Evolutionary conservation across 2,329 filamentous ascomycete genomes (phyloP).

Genomic region (Dactylellina leptospora): DNA sequence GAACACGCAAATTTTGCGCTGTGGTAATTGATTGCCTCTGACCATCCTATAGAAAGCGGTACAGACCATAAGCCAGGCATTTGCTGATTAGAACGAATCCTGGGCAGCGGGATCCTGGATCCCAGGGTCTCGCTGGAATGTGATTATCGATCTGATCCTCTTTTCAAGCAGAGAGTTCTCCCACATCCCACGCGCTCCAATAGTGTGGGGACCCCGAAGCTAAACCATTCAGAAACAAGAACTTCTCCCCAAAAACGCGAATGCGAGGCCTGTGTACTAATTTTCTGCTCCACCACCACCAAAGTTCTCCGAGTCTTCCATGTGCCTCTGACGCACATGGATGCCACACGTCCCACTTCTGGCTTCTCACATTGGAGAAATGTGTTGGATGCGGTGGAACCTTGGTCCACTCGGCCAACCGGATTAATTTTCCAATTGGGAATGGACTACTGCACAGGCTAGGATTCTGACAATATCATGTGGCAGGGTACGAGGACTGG

Average conservation of each 20-base stretch:
- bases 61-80: not conserved
- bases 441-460: constrained; percentile 5
- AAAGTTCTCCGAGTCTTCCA: constrained; percentile 40
- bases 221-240: constrained; percentile 15
- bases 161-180: not conserved
- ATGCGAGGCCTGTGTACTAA: constrained; percentile 3
- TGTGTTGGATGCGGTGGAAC: constrained; percentile 34
- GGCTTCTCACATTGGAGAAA: constrained; percentile 4
- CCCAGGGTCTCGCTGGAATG: no score
- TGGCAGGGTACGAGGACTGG: constrained; percentile 24
- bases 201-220: constrained; percentile 37
- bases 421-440: constrained; percentile 53
- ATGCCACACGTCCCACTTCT: constrained; percentile 23
- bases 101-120: not conserved
- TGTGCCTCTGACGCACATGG: constrained; percentile 51
- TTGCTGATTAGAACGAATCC: not conserved
- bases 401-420: constrained; percentile 34
- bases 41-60: not conserved
- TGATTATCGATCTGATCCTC: no score
- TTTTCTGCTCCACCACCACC: constrained; percentile 30
- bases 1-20: not conserved
- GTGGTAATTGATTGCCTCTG: not conserved
- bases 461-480: constrained; percentile 16
- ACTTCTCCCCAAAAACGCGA: not conserved
- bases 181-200: constrained; percentile 4